phyloP scores from a whole-genome alignment of 805 yeast species.

The Isabelozyma rhagii region DNA sequence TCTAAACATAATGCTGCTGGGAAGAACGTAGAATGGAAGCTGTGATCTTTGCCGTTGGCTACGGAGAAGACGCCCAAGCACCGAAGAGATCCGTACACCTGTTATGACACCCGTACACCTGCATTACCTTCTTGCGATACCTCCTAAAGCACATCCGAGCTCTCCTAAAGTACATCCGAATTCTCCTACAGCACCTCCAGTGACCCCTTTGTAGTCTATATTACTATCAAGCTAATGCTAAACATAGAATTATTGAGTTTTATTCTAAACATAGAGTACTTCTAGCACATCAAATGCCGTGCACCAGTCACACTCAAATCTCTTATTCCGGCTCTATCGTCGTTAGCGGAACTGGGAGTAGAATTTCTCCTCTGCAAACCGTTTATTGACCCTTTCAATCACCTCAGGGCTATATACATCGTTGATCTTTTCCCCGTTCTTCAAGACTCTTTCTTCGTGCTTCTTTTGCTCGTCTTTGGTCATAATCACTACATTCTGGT shows the following conservation, averaged over 20 bases:
- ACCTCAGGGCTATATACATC: slow-evolving; percentile 65
- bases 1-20: background rate
- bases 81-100: too few species aligned
- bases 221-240: background rate
- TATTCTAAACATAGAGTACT: too few species aligned
- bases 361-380: slow-evolving; percentile 74
- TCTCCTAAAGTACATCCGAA: too few species aligned
- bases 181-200: too few species aligned
- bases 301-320: too few species aligned
- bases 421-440: slow-evolving; percentile 58
- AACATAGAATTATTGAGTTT: background rate
- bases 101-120: background rate
- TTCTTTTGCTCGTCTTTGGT: slow-evolving; percentile 80
- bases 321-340: too few species aligned
- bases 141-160: too few species aligned
- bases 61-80: too few species aligned
- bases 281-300: too few species aligned
- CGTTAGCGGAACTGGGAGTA: slow-evolving; percentile 54
- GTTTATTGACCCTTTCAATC: slow-evolving; percentile 50
- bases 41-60: too few species aligned
- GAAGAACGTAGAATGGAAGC: background rate
- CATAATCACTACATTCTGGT: slow-evolving; percentile 82
- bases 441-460: slow-evolving; percentile 76
- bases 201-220: background rate
- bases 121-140: background rate